Evolutionary conservation across 1,284 basidiomycete genomes (phyloP), one percentile per base, ranked within the genome.

Genomic region (Trichosporon coremiiforme): DNA sequence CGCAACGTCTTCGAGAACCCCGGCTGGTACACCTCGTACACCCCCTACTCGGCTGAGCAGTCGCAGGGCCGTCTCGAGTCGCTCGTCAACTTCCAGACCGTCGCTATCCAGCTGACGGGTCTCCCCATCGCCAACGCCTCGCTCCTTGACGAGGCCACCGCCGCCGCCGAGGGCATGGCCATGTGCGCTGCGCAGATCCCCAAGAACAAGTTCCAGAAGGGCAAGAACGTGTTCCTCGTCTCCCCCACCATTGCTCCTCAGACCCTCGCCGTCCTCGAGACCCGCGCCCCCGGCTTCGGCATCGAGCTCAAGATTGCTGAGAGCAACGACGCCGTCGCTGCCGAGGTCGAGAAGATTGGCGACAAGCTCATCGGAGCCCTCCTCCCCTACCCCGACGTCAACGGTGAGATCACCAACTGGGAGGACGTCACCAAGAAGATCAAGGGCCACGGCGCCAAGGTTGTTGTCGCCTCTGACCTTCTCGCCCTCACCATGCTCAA

Each of bases 11-110:
- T 94, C 85, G 95, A 99, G 84, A 98, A 97, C 82, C 96, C 95
- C 29, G 93, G 91, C 10, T 99, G 96, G 96, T 98, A 98, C 84
- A 98, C 95, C 2, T 94, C 93, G 65, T 98, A 98, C 83, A 98
- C 95, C 2, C 95, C 96, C 0, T 87, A 85, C 75, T 82, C 81
- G 17, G 82, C 83, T 25, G 82, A 83, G 73, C 83, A 83, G 74
- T 81, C 82, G 38, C 83, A 84, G 75, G 82, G 94, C 67, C 94
- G 96, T 71, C 88, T 99, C 68, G 96, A 99, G 83, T 98, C 95
- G 5, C 88, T 99, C 64, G 89, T 99, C 80, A 99, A 99, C 85
- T 99, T 90, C 82, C 96, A 99, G 85, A 95, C 95, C 2, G 94
- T 99, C 90, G 89, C 96, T 76, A 94, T 90, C 85, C 98, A 95